A percentile compares a stretch with the other conserved stretches of the same genome.
phyloP scores from a whole-genome alignment of 306 rosid species.

The Crotalaria pallida region DNA sequence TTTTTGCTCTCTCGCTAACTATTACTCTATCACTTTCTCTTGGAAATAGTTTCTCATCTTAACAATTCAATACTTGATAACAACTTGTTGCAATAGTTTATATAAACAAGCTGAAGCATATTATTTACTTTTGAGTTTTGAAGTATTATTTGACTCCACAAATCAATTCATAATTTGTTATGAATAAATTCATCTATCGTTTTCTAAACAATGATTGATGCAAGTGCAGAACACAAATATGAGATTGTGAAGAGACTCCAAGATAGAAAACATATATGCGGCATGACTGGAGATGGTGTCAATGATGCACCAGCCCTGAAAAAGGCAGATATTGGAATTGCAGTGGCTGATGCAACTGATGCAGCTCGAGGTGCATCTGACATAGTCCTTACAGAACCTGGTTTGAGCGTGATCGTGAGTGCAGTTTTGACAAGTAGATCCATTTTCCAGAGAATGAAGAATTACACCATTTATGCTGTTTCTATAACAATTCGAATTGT shows the following conservation, averaged over 20 bases:
- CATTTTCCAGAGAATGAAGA: constrained; percentile 83
- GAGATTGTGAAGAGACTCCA: constrained; percentile 78
- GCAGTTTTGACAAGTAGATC: constrained; percentile 81
- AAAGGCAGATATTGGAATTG: constrained; percentile 75
- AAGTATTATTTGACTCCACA: not conserved
- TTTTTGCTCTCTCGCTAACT: too few species aligned
- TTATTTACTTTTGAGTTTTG: not conserved
- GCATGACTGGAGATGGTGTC: constrained; percentile 87
- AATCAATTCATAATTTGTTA: not conserved
- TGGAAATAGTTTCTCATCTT: too few species aligned
- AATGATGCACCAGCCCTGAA: constrained; percentile 80
- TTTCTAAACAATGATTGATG: not conserved
- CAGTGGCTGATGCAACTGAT: constrained; percentile 81
- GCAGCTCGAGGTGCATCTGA: constrained; percentile 76
- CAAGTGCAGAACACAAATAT: constrained; percentile 61
- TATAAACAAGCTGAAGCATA: not conserved
- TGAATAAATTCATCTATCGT: not conserved
- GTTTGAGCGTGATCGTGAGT: constrained; percentile 65
- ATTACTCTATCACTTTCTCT: too few species aligned
- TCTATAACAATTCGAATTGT: constrained; percentile 76
- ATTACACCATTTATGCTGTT: constrained; percentile 77
- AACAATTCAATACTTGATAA: not conserved
- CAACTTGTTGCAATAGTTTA: not conserved
- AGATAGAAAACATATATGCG: constrained; percentile 62
- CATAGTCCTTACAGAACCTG: constrained; percentile 76